Percentiles rank a stretch among this genome's conserved stretches.
phyloP scores from a whole-genome alignment of 1,139 yeast species.

The Petasospora fabianii region DNA sequence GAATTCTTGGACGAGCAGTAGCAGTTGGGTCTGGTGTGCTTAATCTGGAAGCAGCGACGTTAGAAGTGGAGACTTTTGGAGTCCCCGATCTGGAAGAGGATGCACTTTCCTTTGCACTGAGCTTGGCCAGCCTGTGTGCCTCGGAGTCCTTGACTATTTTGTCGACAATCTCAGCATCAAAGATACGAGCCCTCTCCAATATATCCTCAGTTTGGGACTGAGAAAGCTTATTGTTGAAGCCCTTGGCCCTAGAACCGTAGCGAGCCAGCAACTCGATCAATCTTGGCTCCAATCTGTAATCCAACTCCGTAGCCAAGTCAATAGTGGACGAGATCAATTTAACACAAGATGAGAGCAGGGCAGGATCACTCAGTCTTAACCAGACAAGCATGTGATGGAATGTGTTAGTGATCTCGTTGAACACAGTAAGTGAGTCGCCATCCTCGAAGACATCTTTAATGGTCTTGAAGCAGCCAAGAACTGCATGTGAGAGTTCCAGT shows the following conservation, averaged over 20 bases:
- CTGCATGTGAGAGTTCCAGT: constrained; percentile 67
- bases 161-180: constrained; percentile 53
- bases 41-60: too few relatives aligned
- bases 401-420: constrained; percentile 38
- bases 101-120: constrained; percentile 3
- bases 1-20: constrained; percentile 30
- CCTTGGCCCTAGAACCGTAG: constrained; percentile 62
- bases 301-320: constrained; percentile 54
- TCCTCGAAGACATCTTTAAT: constrained; percentile 41
- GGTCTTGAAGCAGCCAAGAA: constrained; percentile 62
- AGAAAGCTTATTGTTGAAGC: constrained; percentile 59
- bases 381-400: constrained; percentile 67
- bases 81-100: not conserved
- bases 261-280: constrained; percentile 54
- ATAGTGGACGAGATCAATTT: constrained; percentile 63
- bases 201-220: constrained; percentile 57
- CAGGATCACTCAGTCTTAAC: constrained; percentile 77
- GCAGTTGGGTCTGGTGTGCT: too few relatives aligned
- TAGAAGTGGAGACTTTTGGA: constrained; percentile 2
- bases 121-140: constrained; percentile 32
- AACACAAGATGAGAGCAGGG: constrained; percentile 72
- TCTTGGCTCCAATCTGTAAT: constrained; percentile 44
- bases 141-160: constrained; percentile 45
- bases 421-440: constrained; percentile 30
- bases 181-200: constrained; percentile 51